These are phyloP conservation scores for Astrothelium subdiscretum DNA, from an alignment of 495 filamentous ascomycete species.

Conservation along the genomic window DNA sequence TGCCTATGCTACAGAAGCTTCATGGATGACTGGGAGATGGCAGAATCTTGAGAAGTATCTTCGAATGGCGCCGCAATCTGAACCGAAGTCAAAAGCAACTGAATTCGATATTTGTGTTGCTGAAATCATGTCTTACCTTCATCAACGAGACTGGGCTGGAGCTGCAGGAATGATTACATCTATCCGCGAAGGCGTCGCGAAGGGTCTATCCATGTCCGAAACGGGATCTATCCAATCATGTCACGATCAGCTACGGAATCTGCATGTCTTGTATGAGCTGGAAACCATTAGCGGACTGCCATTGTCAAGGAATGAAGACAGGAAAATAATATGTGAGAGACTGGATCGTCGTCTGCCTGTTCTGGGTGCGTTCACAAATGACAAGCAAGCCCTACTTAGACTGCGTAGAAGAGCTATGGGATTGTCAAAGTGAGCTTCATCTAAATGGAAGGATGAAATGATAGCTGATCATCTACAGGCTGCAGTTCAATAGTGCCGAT, in stretches of 20 bases:
- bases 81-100: constrained; percentile 29
- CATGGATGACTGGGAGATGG: constrained; percentile 82
- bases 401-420: constrained; percentile 79
- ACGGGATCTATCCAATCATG: constrained; percentile 70
- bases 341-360: constrained; percentile 69
- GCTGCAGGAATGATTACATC: constrained; percentile 50
- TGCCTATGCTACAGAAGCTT: constrained; percentile 49
- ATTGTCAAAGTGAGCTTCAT: constrained; percentile 41
- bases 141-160: constrained; percentile 36
- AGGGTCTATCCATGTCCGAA: constrained; percentile 57
- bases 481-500: constrained; percentile 4
- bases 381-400: constrained; percentile 92
- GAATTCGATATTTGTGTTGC: constrained; percentile 80
- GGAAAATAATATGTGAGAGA: constrained; percentile 39
- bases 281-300: constrained; percentile 57
- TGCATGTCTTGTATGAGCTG: constrained; percentile 80
- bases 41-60: constrained; percentile 60
- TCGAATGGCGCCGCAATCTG: constrained; percentile 29
- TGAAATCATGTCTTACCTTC: constrained; percentile 54
- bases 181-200: constrained; percentile 58
- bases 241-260: constrained; percentile 67
- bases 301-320: constrained; percentile 31
- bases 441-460: neutral
- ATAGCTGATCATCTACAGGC: constrained; percentile 8
- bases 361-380: constrained; percentile 70